These are phyloP conservation scores for Pholiota molesta DNA, from an alignment of 768 basidiomycete genomes.

Conservation along the genomic window DNA sequence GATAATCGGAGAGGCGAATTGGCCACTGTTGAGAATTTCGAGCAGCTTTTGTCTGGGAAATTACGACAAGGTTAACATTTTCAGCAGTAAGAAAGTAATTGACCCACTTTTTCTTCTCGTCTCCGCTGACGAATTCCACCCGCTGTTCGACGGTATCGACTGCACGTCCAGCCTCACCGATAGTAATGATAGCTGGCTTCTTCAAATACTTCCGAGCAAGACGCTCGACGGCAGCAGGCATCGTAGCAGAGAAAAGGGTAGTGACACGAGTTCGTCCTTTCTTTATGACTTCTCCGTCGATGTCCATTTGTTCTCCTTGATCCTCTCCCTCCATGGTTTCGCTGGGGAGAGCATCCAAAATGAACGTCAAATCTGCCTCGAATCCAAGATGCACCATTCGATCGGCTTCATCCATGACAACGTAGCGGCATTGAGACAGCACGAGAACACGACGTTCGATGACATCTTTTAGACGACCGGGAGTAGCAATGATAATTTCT, in stretches of 20 bases:
- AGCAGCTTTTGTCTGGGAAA: slow-evolving; percentile 71
- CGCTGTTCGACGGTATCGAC: slow-evolving; percentile 98
- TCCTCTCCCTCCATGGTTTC: slow-evolving; percentile 91
- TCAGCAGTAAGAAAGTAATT: neutral
- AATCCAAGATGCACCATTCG: slow-evolving; percentile 99
- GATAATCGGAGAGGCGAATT: slow-evolving; percentile 89
- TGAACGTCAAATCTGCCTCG: slow-evolving; percentile 92
- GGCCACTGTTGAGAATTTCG: slow-evolving; percentile 90
- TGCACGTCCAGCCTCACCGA: slow-evolving; percentile 96
- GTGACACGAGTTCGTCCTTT: slow-evolving; percentile 90
- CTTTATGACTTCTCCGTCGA: slow-evolving; percentile 69
- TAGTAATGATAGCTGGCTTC: slow-evolving; percentile 93
- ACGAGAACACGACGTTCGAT: slow-evolving; percentile 96
- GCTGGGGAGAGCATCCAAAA: slow-evolving; percentile 88
- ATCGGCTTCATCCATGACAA: slow-evolving; percentile 99
- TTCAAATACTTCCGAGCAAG: slow-evolving; percentile 92
- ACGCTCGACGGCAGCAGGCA: slow-evolving; percentile 97
- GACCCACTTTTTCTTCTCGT: slow-evolving; percentile 95
- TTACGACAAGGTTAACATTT: slow-evolving; percentile 15
- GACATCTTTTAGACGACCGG: slow-evolving; percentile 97
- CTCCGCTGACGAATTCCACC: slow-evolving; percentile 90
- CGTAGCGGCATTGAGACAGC: slow-evolving; percentile 94
- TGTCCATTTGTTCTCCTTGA: slow-evolving; percentile 73
- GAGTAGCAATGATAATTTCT: slow-evolving; percentile 98
- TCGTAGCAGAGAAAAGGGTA: slow-evolving; percentile 96